Percentiles rank a stretch among this genome's conserved stretches.
Evolutionary conservation across 768 basidiomycete genomes (phyloP).

Genomic region (Chiua virens): DNA sequence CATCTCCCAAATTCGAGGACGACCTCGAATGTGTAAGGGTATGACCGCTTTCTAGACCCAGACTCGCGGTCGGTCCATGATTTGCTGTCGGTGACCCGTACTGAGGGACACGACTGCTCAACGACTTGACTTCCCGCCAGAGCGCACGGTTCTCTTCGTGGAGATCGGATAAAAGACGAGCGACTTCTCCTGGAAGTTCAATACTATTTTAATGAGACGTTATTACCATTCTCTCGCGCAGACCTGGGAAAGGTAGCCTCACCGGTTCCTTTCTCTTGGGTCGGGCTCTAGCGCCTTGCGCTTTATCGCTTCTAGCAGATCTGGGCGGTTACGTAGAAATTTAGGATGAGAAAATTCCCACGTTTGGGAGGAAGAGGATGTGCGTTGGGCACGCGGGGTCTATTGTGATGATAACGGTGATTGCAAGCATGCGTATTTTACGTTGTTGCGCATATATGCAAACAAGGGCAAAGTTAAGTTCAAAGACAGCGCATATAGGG

Average conservation of each 20-base stretch:
- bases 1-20: constrained; percentile 29
- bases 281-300: constrained; percentile 84
- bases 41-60: constrained; percentile 17
- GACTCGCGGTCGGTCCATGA: constrained; percentile 1
- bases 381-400: constrained; percentile 82
- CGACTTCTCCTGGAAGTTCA: constrained; percentile 79
- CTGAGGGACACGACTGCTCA: constrained; percentile 25
- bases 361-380: constrained; percentile 76
- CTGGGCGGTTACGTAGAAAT: constrained; percentile 77
- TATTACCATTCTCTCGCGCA: not conserved
- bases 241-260: not conserved
- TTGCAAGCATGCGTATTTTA: not conserved
- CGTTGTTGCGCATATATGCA: constrained; percentile 7
- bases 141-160: constrained; percentile 70
- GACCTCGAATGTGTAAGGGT: constrained; percentile 26
- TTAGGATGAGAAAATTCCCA: constrained; percentile 92
- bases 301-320: constrained; percentile 83
- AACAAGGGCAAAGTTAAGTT: constrained; percentile 4
- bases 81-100: not conserved
- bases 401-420: constrained; percentile 26
- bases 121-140: constrained; percentile 36
- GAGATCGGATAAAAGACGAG: constrained; percentile 53
- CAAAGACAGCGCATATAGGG: not conserved
- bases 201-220: constrained; percentile 52
- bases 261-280: constrained; percentile 44